These are phyloP conservation scores for Pestalotiopsis sp. DNA, from an alignment of 2,329 filamentous ascomycete genomes.

Conservation along the genomic window DNA sequence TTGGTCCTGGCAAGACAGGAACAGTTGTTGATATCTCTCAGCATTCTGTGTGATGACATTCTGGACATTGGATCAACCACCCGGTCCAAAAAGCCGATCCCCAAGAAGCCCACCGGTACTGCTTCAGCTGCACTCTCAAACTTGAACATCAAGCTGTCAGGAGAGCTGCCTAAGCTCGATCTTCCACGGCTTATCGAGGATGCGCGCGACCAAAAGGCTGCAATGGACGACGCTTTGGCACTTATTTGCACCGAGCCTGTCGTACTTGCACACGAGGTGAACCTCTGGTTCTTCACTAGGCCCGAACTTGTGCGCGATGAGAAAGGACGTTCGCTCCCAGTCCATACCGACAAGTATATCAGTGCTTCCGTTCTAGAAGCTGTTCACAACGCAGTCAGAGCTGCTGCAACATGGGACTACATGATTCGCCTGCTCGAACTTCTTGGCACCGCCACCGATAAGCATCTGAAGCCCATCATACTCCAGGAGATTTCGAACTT, in stretches of 20 bases:
- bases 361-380: conserved; percentile 44
- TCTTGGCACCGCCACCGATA: conserved; percentile 29
- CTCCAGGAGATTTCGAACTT: conserved; percentile 49
- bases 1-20: conserved; percentile 43
- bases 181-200: conserved; percentile 32
- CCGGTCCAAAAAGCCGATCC: conserved; percentile 22
- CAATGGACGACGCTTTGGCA: conserved; percentile 35
- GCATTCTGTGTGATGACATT: conserved; percentile 45
- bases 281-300: conserved; percentile 39
- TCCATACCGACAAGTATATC: conserved; percentile 43
- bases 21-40: conserved; percentile 38
- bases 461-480: conserved; percentile 34
- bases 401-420: conserved; percentile 43
- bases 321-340: conserved; percentile 40
- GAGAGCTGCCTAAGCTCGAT: conserved; percentile 27
- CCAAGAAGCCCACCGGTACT: conserved; percentile 33
- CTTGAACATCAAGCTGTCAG: conserved; percentile 28
- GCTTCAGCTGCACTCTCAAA: conserved; percentile 33
- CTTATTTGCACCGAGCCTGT: conserved; percentile 35
- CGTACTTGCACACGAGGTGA: conserved; percentile 36
- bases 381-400: conserved; percentile 37
- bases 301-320: conserved; percentile 48
- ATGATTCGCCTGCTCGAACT: conserved; percentile 37
- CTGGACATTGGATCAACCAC: conserved; percentile 38
- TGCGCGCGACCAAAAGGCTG: conserved; percentile 35